Conservation (phyloP, 2,329 filamentous ascomycete genomes). For the Blastomyces gilchristii region DNA sequence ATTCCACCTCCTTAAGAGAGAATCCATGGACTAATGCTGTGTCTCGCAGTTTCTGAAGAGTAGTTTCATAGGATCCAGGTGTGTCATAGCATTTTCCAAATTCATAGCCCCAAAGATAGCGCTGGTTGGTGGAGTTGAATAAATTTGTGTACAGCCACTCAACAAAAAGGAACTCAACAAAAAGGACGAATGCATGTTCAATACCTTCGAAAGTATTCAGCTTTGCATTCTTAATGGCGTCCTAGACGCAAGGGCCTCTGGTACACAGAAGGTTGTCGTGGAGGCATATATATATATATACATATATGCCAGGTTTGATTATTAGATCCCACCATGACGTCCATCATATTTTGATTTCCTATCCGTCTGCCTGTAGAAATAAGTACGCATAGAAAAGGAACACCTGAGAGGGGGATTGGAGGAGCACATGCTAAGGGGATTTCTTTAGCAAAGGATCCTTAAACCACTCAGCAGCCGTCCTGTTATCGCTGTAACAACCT, state of each 20-base stretch:
- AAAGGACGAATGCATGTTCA: constrained; percentile 10
- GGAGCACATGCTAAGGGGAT: constrained; percentile 11
- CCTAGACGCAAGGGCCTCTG: constrained; percentile 7
- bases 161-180: constrained; percentile 14
- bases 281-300: background rate
- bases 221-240: constrained; percentile 6
- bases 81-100: constrained; percentile 11
- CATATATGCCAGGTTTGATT: constrained; percentile 1
- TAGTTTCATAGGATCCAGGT: constrained; percentile 1
- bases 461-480: background rate
- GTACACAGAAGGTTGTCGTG: constrained; percentile 11
- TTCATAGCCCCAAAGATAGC: constrained; percentile 8
- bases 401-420: background rate
- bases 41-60: constrained; percentile 9
- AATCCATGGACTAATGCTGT: background rate
- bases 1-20: background rate
- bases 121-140: constrained; percentile 4
- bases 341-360: constrained; percentile 7
- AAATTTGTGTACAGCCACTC: constrained; percentile 13
- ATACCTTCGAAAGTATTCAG: constrained; percentile 9
- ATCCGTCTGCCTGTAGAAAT: constrained; percentile 5
- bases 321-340: constrained; percentile 11
- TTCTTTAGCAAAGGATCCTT: background rate
- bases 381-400: background rate
- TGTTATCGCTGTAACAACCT: background rate